These are phyloP conservation scores for Hordeum pubiflorum DNA, from an alignment of 202 grass and related monocot species.

Conservation along the genomic window DNA sequence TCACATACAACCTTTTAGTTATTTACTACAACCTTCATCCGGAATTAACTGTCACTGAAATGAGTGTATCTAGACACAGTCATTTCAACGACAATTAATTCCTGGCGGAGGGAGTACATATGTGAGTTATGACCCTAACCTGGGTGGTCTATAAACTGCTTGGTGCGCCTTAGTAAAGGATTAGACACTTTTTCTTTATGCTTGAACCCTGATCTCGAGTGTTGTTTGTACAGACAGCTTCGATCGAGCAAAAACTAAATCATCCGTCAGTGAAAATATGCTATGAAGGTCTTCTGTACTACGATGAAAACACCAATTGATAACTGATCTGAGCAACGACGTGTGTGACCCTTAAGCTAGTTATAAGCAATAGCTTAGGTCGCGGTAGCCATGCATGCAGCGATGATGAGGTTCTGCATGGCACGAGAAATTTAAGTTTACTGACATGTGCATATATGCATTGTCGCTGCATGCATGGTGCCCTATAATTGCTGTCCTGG, in stretches of 20 bases:
- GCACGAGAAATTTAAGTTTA: conserved; percentile 37
- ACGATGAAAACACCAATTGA: neutral
- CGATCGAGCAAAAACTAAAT: neutral
- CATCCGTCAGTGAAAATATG: neutral
- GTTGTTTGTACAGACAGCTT: neutral
- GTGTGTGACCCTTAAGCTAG: neutral
- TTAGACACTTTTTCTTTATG: neutral
- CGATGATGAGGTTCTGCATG: conserved; percentile 15
- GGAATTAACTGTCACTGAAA: no score
- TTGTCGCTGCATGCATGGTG: neutral
- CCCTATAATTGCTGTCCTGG: conserved; percentile 25
- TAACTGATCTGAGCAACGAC: neutral
- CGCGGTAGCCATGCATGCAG: neutral
- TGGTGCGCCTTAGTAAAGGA: no score
- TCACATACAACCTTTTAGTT: no score
- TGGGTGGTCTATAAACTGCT: no score
- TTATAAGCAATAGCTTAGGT: neutral
- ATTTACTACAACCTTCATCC: no score
- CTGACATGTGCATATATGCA: conserved; percentile 27
- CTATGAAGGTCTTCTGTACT: neutral
- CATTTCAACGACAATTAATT: no score
- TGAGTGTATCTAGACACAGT: no score
- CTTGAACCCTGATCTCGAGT: neutral
- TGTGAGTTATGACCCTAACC: no score
- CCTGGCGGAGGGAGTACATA: no score